phyloP scores from a whole-genome alignment of 2,329 filamentous ascomycete genomes.

The Trichoderma polysporum region DNA sequence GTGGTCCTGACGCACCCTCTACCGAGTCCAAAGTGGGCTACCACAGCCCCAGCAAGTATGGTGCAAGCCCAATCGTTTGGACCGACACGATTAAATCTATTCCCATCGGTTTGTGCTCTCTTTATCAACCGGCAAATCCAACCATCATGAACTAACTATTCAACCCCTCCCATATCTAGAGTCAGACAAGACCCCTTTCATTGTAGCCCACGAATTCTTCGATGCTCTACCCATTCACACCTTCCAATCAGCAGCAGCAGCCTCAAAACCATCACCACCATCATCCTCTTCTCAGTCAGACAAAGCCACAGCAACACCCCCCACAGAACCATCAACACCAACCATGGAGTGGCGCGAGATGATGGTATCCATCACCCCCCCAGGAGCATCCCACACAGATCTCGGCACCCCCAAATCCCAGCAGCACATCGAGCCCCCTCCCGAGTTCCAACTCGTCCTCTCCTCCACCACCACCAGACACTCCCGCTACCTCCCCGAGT shows the following conservation, averaged over 20 bases:
- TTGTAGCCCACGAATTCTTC: constrained; percentile 97
- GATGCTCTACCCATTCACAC: constrained; percentile 95
- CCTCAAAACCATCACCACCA: neutral
- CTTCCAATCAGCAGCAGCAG: constrained; percentile 66
- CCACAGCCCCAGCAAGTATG: constrained; percentile 73
- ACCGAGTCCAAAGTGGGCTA: constrained; percentile 71
- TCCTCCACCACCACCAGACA: constrained; percentile 76
- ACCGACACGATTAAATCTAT: constrained; percentile 85
- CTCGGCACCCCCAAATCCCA: constrained; percentile 54
- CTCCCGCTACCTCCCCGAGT: constrained; percentile 79
- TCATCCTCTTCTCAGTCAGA: neutral
- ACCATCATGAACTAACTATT: neutral
- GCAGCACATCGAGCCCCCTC: constrained; percentile 51
- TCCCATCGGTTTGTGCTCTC: constrained; percentile 55
- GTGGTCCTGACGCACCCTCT: constrained; percentile 66
- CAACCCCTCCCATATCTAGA: constrained; percentile 40
- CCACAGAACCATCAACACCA: constrained; percentile 26
- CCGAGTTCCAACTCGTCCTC: constrained; percentile 86
- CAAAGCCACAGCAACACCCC: neutral
- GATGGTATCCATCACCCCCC: constrained; percentile 68
- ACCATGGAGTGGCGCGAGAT: constrained; percentile 75
- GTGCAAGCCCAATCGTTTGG: constrained; percentile 77
- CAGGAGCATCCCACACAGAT: constrained; percentile 51
- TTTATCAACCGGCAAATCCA: too few species aligned
- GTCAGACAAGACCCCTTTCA: constrained; percentile 76